Evolutionary conservation across 768 basidiomycete genomes (phyloP), one percentile per base, ranked within the genome.

Genomic region (Hygrocybe coccinea): DNA sequence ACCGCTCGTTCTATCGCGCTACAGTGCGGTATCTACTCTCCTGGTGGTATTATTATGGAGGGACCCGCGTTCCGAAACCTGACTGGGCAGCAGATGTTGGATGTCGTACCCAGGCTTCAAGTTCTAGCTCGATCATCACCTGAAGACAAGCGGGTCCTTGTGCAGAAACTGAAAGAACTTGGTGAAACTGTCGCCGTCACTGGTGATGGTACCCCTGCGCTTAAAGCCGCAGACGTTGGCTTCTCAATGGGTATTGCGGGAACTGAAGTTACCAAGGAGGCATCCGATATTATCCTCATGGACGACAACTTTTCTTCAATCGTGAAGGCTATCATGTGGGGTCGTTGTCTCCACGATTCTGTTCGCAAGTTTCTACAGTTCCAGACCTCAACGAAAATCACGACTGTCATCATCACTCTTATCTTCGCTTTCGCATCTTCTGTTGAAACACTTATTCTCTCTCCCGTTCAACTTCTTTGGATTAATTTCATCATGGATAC

Each of bases 401-500:
- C 94, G 5, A 95, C 95, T 35, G 94, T 99, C 49, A 70, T 95
- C 55, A 87, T 97, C 66, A 97, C 95, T 11, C 94, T 92, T 62
- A 81, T 95, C 57, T 84, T 94, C 33, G 91, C 93, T 35, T 84
- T 97, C 54, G 83, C 89, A 0, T 94, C 93, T 14, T 59, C 66
- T 5, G 66, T 80, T 52, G 95, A 97, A 67, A 63, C 75, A 10
- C 92, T 93, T 1, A 93, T 91, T 17, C 76, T 98, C 25, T 87
- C 90, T 21, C 95, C 97, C 35, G 97, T 99, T 1, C 97, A 99
- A 67, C 74, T 99, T 4, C 83, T 99, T 22, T 99, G 97, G 95
- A 92, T 97, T 71, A 97, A 97, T 76, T 87, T 97, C 59, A 95
- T 95, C 69, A 95, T 95, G 93, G 95, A 97, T 67, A 95, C 92